Evolutionary conservation across 441 rosid genomes (phyloP).

Genomic region (Euphorbia schlechtendalii): DNA sequence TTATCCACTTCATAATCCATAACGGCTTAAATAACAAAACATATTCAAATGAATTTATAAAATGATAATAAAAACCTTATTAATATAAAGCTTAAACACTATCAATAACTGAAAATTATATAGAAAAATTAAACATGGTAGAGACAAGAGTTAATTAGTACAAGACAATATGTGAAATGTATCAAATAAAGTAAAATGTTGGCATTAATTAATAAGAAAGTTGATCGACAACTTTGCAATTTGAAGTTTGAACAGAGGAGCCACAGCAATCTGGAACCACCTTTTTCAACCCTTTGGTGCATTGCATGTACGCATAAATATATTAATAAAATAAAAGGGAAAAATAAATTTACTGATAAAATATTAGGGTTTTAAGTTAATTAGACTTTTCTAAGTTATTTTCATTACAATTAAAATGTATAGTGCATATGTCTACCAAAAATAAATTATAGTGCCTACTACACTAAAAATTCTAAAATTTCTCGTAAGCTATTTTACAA

Average conservation of each 20-base stretch:
- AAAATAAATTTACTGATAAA: too few species aligned
- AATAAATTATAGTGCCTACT: too few species aligned
- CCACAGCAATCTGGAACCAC: not conserved
- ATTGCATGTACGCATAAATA: too few species aligned
- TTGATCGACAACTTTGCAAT: conserved; percentile 21
- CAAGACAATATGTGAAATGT: not conserved
- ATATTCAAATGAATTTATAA: not conserved
- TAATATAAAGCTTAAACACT: not conserved
- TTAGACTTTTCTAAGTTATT: too few species aligned
- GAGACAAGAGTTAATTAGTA: not conserved
- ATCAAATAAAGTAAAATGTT: not conserved
- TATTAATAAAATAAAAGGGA: not conserved
- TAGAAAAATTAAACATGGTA: too few species aligned
- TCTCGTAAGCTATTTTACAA: too few species aligned
- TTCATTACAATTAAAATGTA: too few species aligned
- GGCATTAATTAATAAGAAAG: conserved; percentile 14
- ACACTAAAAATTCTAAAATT: too few species aligned
- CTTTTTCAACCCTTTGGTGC: conserved; percentile 3
- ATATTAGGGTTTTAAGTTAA: too few species aligned
- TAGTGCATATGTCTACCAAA: too few species aligned
- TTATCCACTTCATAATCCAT: too few species aligned
- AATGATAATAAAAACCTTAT: not conserved
- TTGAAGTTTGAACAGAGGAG: conserved; percentile 11
- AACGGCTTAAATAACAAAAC: not conserved
- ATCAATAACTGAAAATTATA: not conserved